Percentiles rank a stretch among this genome's conserved stretches.
These are phyloP conservation scores for Colletotrichum coccodes DNA, from an alignment of 2,329 filamentous ascomycete genomes.

Conservation along the genomic window DNA sequence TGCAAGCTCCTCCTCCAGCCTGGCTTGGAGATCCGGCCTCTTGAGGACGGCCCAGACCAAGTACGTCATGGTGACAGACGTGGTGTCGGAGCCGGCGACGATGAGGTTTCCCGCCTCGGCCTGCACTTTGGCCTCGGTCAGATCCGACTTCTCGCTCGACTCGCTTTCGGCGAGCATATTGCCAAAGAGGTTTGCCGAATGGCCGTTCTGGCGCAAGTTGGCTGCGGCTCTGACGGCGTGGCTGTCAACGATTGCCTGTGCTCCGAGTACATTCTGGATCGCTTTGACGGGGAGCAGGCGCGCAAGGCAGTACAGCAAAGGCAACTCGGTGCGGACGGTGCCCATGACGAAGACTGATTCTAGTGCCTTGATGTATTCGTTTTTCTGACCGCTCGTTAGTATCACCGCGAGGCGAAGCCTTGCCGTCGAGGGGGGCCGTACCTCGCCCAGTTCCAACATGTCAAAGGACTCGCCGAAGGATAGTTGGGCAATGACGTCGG, in stretches of 20 bases:
- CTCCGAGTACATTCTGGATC: background rate
- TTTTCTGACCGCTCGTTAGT: background rate
- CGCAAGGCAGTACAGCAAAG: background rate
- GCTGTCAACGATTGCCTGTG: background rate
- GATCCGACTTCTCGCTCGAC: constrained; percentile 4
- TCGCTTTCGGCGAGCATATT: constrained; percentile 20
- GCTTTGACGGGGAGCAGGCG: background rate
- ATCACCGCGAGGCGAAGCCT: background rate
- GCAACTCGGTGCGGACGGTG: background rate
- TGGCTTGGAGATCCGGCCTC: constrained; percentile 40
- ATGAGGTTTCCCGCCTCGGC: constrained; percentile 56
- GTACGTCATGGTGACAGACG: constrained; percentile 60
- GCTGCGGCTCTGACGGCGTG: background rate
- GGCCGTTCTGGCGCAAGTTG: constrained; percentile 15
- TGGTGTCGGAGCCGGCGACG: constrained; percentile 62
- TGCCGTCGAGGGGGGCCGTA: constrained; percentile 36
- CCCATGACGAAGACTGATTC: constrained; percentile 3
- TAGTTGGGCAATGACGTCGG: constrained; percentile 64
- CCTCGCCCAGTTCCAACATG: constrained; percentile 61
- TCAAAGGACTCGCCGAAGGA: constrained; percentile 65
- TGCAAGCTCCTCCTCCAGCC: constrained; percentile 47
- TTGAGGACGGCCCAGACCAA: constrained; percentile 51
- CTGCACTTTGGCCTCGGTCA: constrained; percentile 44
- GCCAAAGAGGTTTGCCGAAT: constrained; percentile 12
- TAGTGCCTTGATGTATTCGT: constrained; percentile 10